phyloP scores from a whole-genome alignment of 331 rosid species.

The Telfairia occidentalis region DNA sequence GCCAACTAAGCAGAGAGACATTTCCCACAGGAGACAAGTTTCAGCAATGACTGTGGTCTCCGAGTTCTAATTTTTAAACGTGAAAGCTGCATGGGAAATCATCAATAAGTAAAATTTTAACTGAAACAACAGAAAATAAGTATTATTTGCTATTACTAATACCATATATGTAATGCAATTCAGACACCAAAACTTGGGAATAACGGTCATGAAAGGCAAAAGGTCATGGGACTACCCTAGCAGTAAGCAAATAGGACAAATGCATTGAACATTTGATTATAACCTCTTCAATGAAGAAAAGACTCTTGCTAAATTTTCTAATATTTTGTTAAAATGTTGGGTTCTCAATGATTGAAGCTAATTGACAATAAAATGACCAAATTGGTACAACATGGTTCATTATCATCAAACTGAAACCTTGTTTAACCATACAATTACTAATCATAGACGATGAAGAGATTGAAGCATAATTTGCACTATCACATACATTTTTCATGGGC shows the following conservation, averaged over 20 bases:
- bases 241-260: not conserved
- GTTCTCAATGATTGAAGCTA: not conserved
- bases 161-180: not conserved
- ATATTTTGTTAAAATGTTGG: not conserved
- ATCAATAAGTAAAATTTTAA: slow-evolving; percentile 16
- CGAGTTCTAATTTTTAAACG: slow-evolving; percentile 56
- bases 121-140: not conserved
- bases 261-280: not conserved
- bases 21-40: slow-evolving; percentile 78
- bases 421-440: not conserved
- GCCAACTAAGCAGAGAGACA: slow-evolving; percentile 71
- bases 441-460: not conserved
- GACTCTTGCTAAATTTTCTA: not conserved
- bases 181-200: not conserved
- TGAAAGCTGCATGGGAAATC: slow-evolving; percentile 59
- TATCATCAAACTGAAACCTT: not conserved
- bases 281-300: not conserved
- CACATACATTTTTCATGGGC: not conserved
- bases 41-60: slow-evolving; percentile 57
- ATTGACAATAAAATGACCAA: not conserved
- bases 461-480: not conserved
- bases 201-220: not conserved
- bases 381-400: not conserved
- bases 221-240: not conserved
- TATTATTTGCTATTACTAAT: slow-evolving; percentile 3